phyloP scores from a whole-genome alignment of 2,329 filamentous ascomycete species.

The Pseudocercospora fuligena region DNA sequence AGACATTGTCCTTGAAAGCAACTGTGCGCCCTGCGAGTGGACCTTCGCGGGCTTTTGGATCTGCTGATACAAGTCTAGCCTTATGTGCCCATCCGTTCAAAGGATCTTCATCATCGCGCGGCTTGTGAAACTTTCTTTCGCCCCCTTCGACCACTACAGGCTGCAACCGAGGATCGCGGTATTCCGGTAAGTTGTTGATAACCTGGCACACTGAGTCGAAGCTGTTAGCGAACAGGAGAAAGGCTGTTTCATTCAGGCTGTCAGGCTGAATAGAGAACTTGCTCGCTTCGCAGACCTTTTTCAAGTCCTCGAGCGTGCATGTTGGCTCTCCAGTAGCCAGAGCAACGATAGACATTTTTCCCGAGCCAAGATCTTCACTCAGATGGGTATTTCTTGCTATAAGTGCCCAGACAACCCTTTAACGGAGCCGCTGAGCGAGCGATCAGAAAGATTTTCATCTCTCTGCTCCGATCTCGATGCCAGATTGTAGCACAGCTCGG shows the following conservation, averaged over 20 bases:
- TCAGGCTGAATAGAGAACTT: conserved; percentile 33
- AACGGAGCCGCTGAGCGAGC: background rate
- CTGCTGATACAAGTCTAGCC: conserved; percentile 38
- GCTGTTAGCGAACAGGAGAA: conserved; percentile 36
- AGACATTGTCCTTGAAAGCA: conserved; percentile 56
- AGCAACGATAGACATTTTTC: conserved; percentile 37
- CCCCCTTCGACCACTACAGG: conserved; percentile 36
- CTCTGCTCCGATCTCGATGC: background rate
- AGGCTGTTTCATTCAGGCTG: conserved; percentile 32
- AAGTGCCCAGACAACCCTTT: background rate
- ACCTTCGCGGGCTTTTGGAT: conserved; percentile 29
- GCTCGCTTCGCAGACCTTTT: conserved; percentile 28
- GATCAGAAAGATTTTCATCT: background rate
- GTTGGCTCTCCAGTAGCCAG: conserved; percentile 37
- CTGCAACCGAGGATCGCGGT: conserved; percentile 42
- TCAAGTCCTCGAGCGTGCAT: conserved; percentile 33
- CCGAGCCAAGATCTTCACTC: background rate
- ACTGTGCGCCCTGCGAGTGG: conserved; percentile 41
- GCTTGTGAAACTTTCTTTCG: conserved; percentile 32
- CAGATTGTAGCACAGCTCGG: background rate
- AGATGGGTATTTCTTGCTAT: background rate
- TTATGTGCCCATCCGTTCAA: conserved; percentile 52
- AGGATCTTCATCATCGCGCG: conserved; percentile 43
- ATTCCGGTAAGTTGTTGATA: conserved; percentile 43
- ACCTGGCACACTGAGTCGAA: conserved; percentile 36